A percentile compares a stretch with the other conserved stretches of the same genome.
These are phyloP conservation scores for Lithospermum erythrorhizon DNA, from an alignment of 257 asterid genomes.

Conservation along the genomic window DNA sequence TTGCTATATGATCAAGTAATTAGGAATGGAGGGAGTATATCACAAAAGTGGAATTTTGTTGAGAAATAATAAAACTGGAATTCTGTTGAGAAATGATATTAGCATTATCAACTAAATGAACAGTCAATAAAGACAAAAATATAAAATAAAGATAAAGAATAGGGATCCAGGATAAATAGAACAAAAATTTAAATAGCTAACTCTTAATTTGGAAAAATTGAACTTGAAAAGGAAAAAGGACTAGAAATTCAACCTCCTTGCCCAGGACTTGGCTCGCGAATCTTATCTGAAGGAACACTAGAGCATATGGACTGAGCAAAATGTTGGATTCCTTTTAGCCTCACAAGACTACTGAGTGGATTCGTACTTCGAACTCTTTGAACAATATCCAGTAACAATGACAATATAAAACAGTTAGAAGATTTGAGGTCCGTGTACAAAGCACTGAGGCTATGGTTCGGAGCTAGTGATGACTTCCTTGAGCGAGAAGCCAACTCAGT, in stretches of 20 bases:
- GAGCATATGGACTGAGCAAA: constrained; percentile 58
- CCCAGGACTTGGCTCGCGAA: constrained; percentile 13
- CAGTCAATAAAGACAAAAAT: no score
- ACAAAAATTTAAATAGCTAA: no score
- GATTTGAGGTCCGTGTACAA: constrained; percentile 67
- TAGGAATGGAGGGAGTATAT: no score
- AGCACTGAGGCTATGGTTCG: constrained; percentile 49
- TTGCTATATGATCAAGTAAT: no score
- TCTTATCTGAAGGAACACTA: constrained; percentile 24
- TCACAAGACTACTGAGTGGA: constrained; percentile 43
- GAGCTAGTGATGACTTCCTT: constrained; percentile 48
- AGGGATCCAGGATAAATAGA: background rate
- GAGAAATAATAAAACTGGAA: no score
- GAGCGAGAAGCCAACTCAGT: constrained; percentile 85
- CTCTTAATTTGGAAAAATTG: background rate
- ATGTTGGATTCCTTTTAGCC: constrained; percentile 65
- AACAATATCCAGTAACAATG: constrained; percentile 59
- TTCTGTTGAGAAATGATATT: background rate
- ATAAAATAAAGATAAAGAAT: no score
- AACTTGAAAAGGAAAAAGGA: background rate
- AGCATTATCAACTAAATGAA: background rate
- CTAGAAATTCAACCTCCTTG: constrained; percentile 38
- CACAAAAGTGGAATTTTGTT: background rate
- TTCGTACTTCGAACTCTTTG: constrained; percentile 42
- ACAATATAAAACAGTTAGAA: constrained; percentile 69